Evolutionary conservation across 768 basidiomycete genomes (phyloP), one percentile per base, ranked within the genome.

Genomic region (Trametes cubensis): DNA sequence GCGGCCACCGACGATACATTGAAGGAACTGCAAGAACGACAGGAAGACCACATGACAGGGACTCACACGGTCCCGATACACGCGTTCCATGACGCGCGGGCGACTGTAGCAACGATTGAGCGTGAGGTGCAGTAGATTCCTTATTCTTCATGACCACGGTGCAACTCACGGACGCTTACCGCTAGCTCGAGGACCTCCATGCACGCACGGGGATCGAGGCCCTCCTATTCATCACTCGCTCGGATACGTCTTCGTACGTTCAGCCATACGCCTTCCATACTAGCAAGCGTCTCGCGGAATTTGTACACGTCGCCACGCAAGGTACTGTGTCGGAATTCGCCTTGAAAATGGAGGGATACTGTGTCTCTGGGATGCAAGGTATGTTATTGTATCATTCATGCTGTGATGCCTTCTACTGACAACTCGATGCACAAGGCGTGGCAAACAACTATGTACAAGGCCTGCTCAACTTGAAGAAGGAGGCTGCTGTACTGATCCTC

Each of bases 41-140:
- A 34, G 15, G 38, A 56, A 42, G 23, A 41, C 8, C 21, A 42
- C n/a, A 56, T 40, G 23, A 3, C 0, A 14, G 38, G 25, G 1
- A 20, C 39, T 6, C 61, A 56, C 39, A 62, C 38, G 10, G 54
- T 56, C 40, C 39, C 61, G 1, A 25, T 62, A 2, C 45, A 53
- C 3, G 41, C 44, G 10, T 62, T 62, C 55, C 61, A 62, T 25
- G 61, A 62, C 40, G 38, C 45, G 7, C 45, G 61, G 3, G 46
- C 45, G 5, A 55, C 53, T 3, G 15, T 62, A 1, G 55, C 11
- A 4, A 41, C 4, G 3, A 42, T 53, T 18, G 4, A 41, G n/a
- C 6, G 11, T 1, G 52, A 53, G 52, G 52, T 53, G n/a, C n/a
- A n/a, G n/a, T n/a, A n/a, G n/a, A n/a, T n/a, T n/a, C n/a, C n/a